These are phyloP conservation scores for Leccinellum luteum DNA, from an alignment of 768 basidiomycete genomes.

Conservation along the genomic window DNA sequence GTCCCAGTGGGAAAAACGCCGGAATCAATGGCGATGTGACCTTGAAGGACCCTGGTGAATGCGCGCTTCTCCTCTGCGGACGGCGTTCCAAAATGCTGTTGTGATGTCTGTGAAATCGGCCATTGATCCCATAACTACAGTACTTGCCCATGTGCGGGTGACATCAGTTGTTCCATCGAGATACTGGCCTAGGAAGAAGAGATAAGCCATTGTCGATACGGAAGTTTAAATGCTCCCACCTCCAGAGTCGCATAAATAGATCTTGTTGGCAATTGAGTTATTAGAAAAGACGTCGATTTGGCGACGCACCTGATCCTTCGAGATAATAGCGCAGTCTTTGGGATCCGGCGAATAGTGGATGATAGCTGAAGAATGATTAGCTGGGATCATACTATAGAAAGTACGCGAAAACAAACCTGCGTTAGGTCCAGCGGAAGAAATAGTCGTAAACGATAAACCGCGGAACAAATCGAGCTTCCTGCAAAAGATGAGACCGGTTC, in stretches of 20 bases:
- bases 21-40: conserved; percentile 86
- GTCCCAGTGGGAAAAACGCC: conserved; percentile 82
- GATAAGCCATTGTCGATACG: background rate
- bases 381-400: background rate
- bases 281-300: background rate
- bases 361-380: conserved; percentile 52
- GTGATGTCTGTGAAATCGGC: background rate
- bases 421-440: conserved; percentile 91
- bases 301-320: conserved; percentile 60
- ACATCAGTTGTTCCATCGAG: conserved; percentile 94
- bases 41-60: conserved; percentile 90
- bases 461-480: conserved; percentile 79
- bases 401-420: conserved; percentile 53
- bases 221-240: conserved; percentile 38
- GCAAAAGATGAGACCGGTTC: background rate
- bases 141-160: conserved; percentile 78
- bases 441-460: conserved; percentile 89
- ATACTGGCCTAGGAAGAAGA: conserved; percentile 61
- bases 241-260: conserved; percentile 86
- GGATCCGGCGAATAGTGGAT: conserved; percentile 91
- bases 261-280: conserved; percentile 45
- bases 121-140: background rate
- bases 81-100: conserved; percentile 85
- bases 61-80: conserved; percentile 79
- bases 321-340: conserved; percentile 67